These are phyloP conservation scores for Diaporthe helianthi DNA, from an alignment of 2,329 filamentous ascomycete genomes.

Conservation along the genomic window DNA sequence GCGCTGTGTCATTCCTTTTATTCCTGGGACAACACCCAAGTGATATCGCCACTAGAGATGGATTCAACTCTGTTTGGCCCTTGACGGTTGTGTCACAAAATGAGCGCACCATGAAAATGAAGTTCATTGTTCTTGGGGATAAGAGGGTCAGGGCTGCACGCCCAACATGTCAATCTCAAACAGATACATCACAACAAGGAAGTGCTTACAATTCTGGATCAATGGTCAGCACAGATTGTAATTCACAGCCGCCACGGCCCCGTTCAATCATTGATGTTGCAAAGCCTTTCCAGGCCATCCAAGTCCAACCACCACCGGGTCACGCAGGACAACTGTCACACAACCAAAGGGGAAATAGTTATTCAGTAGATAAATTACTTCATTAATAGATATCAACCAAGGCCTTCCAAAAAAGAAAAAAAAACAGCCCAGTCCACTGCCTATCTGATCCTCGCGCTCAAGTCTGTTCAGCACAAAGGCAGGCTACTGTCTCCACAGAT, in stretches of 20 bases:
- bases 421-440: background rate
- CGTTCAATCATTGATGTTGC: no score
- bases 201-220: background rate
- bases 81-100: background rate
- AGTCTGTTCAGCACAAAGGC: background rate
- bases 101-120: background rate
- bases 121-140: background rate
- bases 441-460: no score
- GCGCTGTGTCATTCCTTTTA: background rate
- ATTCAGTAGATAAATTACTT: background rate
- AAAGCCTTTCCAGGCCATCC: no score
- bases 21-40: background rate
- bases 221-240: background rate
- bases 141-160: background rate
- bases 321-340: background rate
- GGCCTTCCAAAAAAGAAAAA: background rate
- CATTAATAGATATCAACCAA: background rate
- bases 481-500: background rate
- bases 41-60: no score
- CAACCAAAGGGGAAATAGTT: background rate
- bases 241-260: background rate
- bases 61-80: no score
- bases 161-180: background rate
- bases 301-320: no score
- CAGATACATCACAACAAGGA: background rate